phyloP scores from a whole-genome alignment of 108 stramenopile species.

The Halocafeteria seosinensis region DNA sequence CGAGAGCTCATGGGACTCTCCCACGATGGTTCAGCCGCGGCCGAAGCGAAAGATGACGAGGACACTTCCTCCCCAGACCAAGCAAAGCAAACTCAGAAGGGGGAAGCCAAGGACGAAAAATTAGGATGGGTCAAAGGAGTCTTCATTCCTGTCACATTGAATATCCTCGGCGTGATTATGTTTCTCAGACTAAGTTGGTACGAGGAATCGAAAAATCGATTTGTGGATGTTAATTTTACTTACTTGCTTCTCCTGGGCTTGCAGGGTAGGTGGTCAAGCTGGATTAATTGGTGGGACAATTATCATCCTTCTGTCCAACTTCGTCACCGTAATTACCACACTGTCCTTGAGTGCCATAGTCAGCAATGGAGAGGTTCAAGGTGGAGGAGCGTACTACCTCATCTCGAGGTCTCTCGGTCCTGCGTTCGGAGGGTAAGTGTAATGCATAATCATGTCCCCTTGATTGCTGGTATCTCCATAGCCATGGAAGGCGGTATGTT shows the following conservation, averaged over 20 bases:
- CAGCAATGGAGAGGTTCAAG: conserved; percentile 52
- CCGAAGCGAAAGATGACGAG: no score
- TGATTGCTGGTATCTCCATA: no score
- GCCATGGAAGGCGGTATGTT: no score
- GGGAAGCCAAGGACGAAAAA: no score
- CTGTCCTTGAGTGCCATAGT: conserved; percentile 53
- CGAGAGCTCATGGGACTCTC: no score
- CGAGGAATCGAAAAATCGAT: no score
- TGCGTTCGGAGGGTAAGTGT: conserved; percentile 48
- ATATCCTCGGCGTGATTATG: conserved; percentile 56
- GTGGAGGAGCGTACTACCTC: conserved; percentile 61
- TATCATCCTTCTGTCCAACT: conserved; percentile 27
- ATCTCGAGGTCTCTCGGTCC: conserved; percentile 48
- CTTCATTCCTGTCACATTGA: conserved; percentile 54
- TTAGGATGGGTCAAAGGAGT: conserved; percentile 45
- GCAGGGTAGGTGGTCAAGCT: conserved; percentile 60
- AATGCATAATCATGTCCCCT: no score
- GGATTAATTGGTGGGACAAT: conserved; percentile 26
- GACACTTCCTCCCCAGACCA: no score
- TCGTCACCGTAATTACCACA: conserved; percentile 46
- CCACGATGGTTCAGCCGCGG: no score
- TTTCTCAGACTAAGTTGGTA: conserved; percentile 55
- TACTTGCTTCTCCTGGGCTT: no score
- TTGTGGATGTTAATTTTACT: no score
- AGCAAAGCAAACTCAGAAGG: no score